Conservation (phyloP, 768 basidiomycete genomes). For the Podaxis mareebaensis region DNA sequence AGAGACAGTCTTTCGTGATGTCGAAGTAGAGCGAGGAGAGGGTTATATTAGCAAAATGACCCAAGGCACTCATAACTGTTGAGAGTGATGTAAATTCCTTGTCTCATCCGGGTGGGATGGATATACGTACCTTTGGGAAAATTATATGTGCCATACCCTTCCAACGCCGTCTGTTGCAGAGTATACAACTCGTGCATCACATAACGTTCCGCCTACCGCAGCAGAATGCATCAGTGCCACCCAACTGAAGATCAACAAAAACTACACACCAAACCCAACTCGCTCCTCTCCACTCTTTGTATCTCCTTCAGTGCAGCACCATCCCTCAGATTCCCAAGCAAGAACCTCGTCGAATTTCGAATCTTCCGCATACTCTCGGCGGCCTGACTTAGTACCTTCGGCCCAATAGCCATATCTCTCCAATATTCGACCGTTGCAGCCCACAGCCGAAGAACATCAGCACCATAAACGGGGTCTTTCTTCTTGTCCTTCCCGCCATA, state of each 20-base stretch:
- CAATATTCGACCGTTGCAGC: slow-evolving; percentile 89
- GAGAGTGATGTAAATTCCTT: background rate
- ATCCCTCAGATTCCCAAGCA: slow-evolving; percentile 75
- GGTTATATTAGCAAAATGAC: slow-evolving; percentile 78
- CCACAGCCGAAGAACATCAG: slow-evolving; percentile 89
- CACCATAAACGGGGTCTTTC: slow-evolving; percentile 77
- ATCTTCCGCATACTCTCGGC: slow-evolving; percentile 80
- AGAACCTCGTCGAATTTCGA: slow-evolving; percentile 83
- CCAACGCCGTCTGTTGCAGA: slow-evolving; percentile 66
- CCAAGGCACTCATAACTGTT: slow-evolving; percentile 70
- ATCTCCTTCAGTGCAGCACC: slow-evolving; percentile 27
- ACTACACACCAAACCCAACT: slow-evolving; percentile 65
- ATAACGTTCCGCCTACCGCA: slow-evolving; percentile 73
- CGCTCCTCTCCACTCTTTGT: slow-evolving; percentile 39
- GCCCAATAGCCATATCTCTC: slow-evolving; percentile 85
- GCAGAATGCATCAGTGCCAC: background rate
- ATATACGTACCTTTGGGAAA: slow-evolving; percentile 73
- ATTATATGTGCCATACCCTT: slow-evolving; percentile 71
- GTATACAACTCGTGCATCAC: slow-evolving; percentile 82
- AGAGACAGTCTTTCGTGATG: slow-evolving; percentile 86
- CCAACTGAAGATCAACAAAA: background rate
- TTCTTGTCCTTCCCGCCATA: slow-evolving; percentile 73
- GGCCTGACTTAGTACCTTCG: slow-evolving; percentile 71
- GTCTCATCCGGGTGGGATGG: background rate
- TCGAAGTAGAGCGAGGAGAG: slow-evolving; percentile 93